A percentile compares a stretch with the other conserved stretches of the same genome.
phyloP scores from a whole-genome alignment of 1,139 yeast genomes.

The Debaryomycetaceae sp. region DNA sequence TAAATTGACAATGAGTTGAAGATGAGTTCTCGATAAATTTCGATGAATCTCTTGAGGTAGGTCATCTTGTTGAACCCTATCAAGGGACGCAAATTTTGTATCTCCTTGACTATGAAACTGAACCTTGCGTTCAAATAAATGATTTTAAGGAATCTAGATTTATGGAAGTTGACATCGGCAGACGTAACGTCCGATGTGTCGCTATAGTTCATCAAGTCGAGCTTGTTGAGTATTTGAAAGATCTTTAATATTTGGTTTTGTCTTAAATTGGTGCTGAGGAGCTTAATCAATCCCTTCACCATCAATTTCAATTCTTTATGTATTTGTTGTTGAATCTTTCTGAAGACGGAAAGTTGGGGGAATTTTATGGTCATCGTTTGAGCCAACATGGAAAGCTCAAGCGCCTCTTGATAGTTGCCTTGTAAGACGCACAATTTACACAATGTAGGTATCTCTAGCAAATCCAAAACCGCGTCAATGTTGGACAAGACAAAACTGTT shows the following conservation, averaged over 20 bases:
- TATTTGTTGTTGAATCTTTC: constrained; percentile 52
- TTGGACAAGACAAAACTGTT: constrained; percentile 49
- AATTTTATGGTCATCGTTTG: constrained; percentile 66
- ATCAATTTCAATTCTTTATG: constrained; percentile 57
- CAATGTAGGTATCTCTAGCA: constrained; percentile 78
- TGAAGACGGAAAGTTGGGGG: constrained; percentile 57
- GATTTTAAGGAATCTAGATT: constrained; percentile 35
- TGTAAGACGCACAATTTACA: constrained; percentile 79
- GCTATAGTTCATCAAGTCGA: constrained; percentile 32
- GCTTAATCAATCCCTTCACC: constrained; percentile 63
- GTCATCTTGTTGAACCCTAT: constrained; percentile 52
- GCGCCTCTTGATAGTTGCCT: constrained; percentile 87
- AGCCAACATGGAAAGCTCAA: constrained; percentile 71
- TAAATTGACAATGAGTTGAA: constrained; percentile 69
- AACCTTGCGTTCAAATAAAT: constrained; percentile 54
- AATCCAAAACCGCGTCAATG: constrained; percentile 70
- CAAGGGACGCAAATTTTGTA: constrained; percentile 55
- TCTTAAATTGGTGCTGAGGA: constrained; percentile 72
- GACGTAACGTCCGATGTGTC: constrained; percentile 8
- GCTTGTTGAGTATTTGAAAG: constrained; percentile 68
- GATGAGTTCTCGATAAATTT: constrained; percentile 77
- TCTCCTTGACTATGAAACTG: constrained; percentile 57
- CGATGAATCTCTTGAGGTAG: constrained; percentile 74
- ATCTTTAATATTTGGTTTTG: constrained; percentile 77
- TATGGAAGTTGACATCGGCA: constrained; percentile 8